These are phyloP conservation scores for Globisporangium paddicum DNA, from an alignment of 352 stramenopile species.

Conservation along the genomic window DNA sequence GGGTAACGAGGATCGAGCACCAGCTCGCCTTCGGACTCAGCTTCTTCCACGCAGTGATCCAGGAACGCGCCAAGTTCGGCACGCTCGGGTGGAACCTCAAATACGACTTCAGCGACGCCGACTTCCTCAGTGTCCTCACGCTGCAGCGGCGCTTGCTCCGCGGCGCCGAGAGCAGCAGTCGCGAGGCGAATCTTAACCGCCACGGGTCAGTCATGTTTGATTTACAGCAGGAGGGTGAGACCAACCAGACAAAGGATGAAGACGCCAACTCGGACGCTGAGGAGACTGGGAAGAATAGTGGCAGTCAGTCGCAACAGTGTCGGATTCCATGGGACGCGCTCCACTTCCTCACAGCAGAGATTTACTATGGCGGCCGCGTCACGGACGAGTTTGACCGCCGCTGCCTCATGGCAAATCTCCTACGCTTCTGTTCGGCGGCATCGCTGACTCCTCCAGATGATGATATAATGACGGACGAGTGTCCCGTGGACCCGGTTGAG, in stretches of 20 bases:
- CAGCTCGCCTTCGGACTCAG: constrained; percentile 69
- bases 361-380: constrained; percentile 79
- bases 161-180: neutral
- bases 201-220: constrained; percentile 1
- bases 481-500: neutral
- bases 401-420: constrained; percentile 62
- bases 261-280: constrained; percentile 3
- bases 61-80: constrained; percentile 74
- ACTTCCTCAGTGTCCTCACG: constrained; percentile 67
- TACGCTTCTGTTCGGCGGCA: constrained; percentile 46
- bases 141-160: constrained; percentile 47
- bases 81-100: constrained; percentile 71
- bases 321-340: constrained; percentile 72
- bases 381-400: constrained; percentile 80
- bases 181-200: neutral
- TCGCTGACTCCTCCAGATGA: constrained; percentile 13
- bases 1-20: constrained; percentile 27
- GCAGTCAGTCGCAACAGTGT: neutral
- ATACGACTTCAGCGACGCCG: constrained; percentile 77
- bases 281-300: neutral
- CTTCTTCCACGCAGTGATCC: constrained; percentile 75
- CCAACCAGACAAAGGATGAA: neutral
- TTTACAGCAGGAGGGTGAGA: neutral
- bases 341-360: constrained; percentile 72
- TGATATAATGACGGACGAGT: neutral